Evolutionary conservation across 2,329 filamentous ascomycete genomes (phyloP).

Genomic region (Daldinia eschscholtzii): DNA sequence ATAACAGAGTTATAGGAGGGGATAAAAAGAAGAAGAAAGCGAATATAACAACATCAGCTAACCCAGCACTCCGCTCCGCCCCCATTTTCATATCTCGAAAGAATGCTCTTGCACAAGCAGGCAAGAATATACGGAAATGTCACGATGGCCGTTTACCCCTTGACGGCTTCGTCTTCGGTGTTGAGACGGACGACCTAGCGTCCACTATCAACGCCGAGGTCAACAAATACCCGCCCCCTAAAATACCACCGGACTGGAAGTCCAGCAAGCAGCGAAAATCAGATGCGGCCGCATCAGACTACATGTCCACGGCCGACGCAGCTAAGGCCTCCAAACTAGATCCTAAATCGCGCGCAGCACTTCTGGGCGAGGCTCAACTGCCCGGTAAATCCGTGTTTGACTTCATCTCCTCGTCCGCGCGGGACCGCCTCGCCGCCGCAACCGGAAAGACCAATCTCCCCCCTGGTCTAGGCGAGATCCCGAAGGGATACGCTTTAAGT

Average conservation of each 20-base stretch:
- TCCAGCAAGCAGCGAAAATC: conserved; percentile 65
- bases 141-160: conserved; percentile 85
- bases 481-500: conserved; percentile 71
- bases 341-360: conserved; percentile 79
- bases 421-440: conserved; percentile 79
- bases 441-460: conserved; percentile 85
- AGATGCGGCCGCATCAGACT: conserved; percentile 51
- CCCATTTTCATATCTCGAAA: conserved; percentile 84
- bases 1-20: conserved; percentile 83
- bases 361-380: conserved; percentile 83
- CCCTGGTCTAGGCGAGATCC: conserved; percentile 79
- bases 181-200: conserved; percentile 61
- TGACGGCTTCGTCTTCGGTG: conserved; percentile 81
- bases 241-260: conserved; percentile 80
- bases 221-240: conserved; percentile 71
- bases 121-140: conserved; percentile 73
- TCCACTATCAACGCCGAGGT: conserved; percentile 58
- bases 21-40: conserved; percentile 79
- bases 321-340: conserved; percentile 82
- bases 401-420: conserved; percentile 82
- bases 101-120: conserved; percentile 53
- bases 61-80: conserved; percentile 73
- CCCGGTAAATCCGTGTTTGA: conserved; percentile 97
- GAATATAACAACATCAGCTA: conserved; percentile 65
- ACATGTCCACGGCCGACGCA: conserved; percentile 79